Conservation (phyloP, 345 rosid genomes). For the Lepidium africanum region DNA sequence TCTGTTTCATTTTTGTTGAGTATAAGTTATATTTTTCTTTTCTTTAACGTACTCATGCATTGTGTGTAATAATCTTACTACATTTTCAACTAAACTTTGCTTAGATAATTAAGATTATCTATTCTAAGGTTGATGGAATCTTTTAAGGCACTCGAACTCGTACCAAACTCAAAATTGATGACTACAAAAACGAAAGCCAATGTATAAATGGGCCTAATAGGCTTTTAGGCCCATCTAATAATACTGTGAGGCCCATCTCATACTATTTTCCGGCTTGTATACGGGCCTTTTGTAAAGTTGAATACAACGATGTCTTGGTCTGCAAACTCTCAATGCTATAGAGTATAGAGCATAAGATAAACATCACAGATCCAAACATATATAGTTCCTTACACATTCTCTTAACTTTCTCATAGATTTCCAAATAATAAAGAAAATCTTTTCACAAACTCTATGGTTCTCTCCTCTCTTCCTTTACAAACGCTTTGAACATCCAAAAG, state of each 20-base stretch:
- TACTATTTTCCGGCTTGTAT: not conserved
- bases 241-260: not conserved
- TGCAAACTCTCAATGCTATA: too few species aligned
- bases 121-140: too few species aligned
- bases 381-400: not conserved
- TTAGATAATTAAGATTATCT: too few species aligned
- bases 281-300: not conserved
- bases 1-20: too few species aligned
- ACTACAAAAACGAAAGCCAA: not conserved
- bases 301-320: not conserved
- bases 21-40: too few species aligned
- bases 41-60: too few species aligned
- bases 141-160: slow-evolving; percentile 6
- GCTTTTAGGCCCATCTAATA: not conserved
- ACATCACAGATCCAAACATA: too few species aligned
- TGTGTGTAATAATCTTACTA: too few species aligned
- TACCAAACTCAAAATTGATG: not conserved
- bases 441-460: slow-evolving; percentile 13
- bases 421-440: slow-evolving; percentile 11
- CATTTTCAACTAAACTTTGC: too few species aligned
- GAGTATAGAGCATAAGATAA: too few species aligned
- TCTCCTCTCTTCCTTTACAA: slow-evolving; percentile 24
- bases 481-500: slow-evolving; percentile 7
- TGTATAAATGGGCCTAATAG: not conserved
- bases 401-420: not conserved